A percentile compares a stretch with the other conserved stretches of the same genome.
Evolutionary conservation across 257 asterid species (phyloP).

Genomic region (Linaria vulgaris): DNA sequence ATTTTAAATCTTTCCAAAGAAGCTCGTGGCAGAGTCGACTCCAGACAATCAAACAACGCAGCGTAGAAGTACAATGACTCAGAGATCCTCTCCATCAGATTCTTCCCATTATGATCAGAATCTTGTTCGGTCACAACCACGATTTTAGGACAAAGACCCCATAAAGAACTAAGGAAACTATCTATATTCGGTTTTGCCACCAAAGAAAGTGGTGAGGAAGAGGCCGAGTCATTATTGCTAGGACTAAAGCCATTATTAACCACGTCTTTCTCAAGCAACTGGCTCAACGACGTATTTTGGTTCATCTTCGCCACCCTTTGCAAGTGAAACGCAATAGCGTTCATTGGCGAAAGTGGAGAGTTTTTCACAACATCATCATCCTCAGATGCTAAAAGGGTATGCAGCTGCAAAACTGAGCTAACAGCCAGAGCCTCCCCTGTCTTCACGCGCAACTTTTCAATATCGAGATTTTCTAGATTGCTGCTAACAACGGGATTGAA

Average conservation of each 20-base stretch:
- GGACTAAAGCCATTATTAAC: constrained; percentile 26
- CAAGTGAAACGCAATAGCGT: constrained; percentile 28
- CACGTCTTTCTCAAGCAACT: constrained; percentile 56
- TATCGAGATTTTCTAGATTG: constrained; percentile 54
- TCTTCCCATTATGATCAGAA: constrained; percentile 53
- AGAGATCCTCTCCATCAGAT: constrained; percentile 52
- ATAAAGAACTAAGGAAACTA: constrained; percentile 40
- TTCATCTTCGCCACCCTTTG: constrained; percentile 34
- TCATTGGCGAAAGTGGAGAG: constrained; percentile 31
- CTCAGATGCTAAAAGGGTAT: constrained; percentile 53
- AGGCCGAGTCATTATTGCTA: constrained; percentile 47
- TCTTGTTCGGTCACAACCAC: constrained; percentile 76
- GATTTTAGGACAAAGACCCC: constrained; percentile 64
- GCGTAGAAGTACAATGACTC: constrained; percentile 66
- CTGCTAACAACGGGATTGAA: constrained; percentile 52
- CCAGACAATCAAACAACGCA: constrained; percentile 75
- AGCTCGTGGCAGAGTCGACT: constrained; percentile 49
- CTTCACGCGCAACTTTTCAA: constrained; percentile 55
- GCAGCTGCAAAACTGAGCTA: constrained; percentile 57
- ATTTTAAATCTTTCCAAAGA: constrained; percentile 55
- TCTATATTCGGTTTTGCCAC: constrained; percentile 34
- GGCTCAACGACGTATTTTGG: constrained; percentile 42
- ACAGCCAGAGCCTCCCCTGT: constrained; percentile 74
- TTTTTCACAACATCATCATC: constrained; percentile 39
- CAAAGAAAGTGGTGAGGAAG: constrained; percentile 37